These are phyloP conservation scores for Polytrichum formosum DNA, from an alignment of 225 moss, liverwort and hornwort species.

Conservation along the genomic window DNA sequence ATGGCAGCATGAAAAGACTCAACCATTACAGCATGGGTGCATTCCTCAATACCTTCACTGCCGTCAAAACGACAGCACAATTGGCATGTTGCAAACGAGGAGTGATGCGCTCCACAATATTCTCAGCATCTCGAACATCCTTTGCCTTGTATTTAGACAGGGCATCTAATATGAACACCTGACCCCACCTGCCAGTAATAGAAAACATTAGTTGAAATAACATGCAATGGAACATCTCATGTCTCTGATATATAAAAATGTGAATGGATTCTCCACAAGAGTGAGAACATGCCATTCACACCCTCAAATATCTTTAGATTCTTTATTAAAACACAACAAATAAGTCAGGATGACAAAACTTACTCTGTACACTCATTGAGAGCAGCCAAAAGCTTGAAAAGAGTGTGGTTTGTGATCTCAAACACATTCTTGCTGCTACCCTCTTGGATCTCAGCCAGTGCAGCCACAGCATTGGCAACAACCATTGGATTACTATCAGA, in stretches of 20 bases:
- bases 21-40: too few species aligned
- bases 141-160: slow-evolving; percentile 96
- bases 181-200: slow-evolving; percentile 79
- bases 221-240: not conserved
- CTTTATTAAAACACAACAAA: too few species aligned
- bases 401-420: slow-evolving; percentile 92
- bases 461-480: slow-evolving; percentile 94
- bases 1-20: too few species aligned
- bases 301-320: too few species aligned
- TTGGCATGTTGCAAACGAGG: slow-evolving; percentile 99
- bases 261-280: too few species aligned
- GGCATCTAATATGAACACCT: slow-evolving; percentile 97
- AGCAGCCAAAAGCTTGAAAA: slow-evolving; percentile 96
- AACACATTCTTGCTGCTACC: slow-evolving; percentile 81
- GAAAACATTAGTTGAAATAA: not conserved
- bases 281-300: too few species aligned
- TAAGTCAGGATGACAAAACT: slow-evolving; percentile 12
- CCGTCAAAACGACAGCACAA: slow-evolving; percentile 94
- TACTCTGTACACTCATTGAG: slow-evolving; percentile 99
- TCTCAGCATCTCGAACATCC: slow-evolving; percentile 97
- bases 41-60: slow-evolving; percentile 69
- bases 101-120: slow-evolving; percentile 96
- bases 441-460: slow-evolving; percentile 98
- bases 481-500: slow-evolving; percentile 99
- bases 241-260: too few species aligned